phyloP scores from a whole-genome alignment of 2,329 filamentous ascomycete species.

The Claviceps sp. region DNA sequence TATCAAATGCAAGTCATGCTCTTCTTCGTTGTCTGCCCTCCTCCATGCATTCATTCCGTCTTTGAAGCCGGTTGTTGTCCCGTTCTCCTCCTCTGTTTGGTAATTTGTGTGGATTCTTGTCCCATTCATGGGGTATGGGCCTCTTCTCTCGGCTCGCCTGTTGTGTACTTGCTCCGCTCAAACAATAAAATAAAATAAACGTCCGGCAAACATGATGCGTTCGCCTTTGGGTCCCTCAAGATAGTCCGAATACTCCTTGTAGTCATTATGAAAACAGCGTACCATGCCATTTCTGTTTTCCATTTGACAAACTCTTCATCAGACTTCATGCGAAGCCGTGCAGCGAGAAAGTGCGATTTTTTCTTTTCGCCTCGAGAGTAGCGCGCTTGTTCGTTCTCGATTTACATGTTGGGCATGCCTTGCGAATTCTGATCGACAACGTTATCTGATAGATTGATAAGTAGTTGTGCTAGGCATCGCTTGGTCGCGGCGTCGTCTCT shows the following conservation, averaged over 20 bases:
- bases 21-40: not conserved
- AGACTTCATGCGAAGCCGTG: constrained; percentile 5
- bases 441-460: constrained; percentile 92
- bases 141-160: not conserved
- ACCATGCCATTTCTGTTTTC: not conserved
- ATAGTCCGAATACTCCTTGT: not conserved
- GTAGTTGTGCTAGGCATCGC: constrained; percentile 87
- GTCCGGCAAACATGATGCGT: not conserved
- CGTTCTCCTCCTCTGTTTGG: not conserved
- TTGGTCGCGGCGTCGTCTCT: constrained; percentile 96
- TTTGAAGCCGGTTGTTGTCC: not conserved
- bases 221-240: not conserved
- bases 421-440: constrained; percentile 40
- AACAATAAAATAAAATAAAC: not conserved
- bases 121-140: not conserved
- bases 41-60: not conserved
- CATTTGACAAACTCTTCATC: not conserved
- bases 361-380: not conserved
- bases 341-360: not conserved
- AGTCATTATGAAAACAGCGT: constrained; percentile 1
- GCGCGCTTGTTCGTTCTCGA: constrained; percentile 4
- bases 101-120: not conserved
- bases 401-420: constrained; percentile 22
- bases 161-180: not conserved
- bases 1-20: constrained; percentile 1